A percentile compares a stretch with the other conserved stretches of the same genome.
Conservation (phyloP, 208 protist species). For the Trypanosoma congolense region DNA sequence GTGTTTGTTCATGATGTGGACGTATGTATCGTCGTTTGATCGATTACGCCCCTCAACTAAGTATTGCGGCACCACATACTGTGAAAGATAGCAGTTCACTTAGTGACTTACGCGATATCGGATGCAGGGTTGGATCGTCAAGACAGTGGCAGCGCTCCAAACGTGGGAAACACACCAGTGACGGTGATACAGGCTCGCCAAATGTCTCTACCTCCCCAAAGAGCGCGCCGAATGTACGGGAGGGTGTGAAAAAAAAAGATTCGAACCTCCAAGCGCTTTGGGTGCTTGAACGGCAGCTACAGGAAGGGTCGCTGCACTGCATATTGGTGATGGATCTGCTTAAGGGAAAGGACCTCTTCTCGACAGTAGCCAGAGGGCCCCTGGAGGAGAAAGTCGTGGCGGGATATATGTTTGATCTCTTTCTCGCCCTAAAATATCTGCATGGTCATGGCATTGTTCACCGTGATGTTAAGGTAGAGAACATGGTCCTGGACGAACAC, state of each 20-base stretch:
- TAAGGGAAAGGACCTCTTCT: slow-evolving; percentile 15
- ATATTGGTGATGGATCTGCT: slow-evolving; percentile 22
- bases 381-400: slow-evolving; percentile 14
- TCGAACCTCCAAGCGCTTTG: slow-evolving; percentile 1
- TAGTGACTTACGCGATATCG: no score
- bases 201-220: no score
- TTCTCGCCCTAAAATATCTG: slow-evolving; percentile 22
- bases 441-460: slow-evolving; percentile 28
- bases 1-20: slow-evolving; percentile 17
- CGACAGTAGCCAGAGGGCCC: slow-evolving; percentile 2
- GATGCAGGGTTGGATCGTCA: no score
- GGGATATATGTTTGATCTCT: slow-evolving; percentile 18
- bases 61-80: no score
- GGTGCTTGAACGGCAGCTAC: slow-evolving; percentile 1
- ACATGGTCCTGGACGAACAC: slow-evolving; percentile 25
- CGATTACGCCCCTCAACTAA: slow-evolving; percentile 1
- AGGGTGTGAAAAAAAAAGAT: neutral
- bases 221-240: no score
- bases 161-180: no score
- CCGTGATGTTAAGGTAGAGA: slow-evolving; percentile 38
- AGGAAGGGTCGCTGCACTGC: slow-evolving; percentile 10
- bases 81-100: no score
- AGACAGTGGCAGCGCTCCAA: no score
- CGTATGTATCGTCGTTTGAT: slow-evolving; percentile 4
- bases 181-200: no score